Evolutionary conservation across 192 early-diverging fungal species (phyloP).

Genomic region (Podila horticola): DNA sequence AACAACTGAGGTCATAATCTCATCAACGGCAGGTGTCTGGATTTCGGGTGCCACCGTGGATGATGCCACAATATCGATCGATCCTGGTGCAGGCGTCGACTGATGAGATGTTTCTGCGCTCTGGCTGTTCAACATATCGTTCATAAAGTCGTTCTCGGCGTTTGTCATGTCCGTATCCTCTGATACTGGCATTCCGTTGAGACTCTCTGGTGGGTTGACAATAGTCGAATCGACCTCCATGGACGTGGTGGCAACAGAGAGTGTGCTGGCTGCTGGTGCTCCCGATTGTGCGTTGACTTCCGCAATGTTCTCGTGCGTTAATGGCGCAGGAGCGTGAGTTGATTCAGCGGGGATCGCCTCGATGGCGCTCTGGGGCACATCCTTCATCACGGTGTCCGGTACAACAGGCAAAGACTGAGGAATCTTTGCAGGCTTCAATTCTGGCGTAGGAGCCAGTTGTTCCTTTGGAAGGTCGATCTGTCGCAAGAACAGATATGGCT

Average conservation of each 20-base stretch:
- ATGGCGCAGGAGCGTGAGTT: background rate
- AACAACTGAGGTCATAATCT: background rate
- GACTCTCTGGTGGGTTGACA: background rate
- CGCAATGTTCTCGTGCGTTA: background rate
- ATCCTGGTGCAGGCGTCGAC: background rate
- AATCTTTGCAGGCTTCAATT: conserved; percentile 31
- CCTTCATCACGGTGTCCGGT: background rate
- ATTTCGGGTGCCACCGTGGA: background rate
- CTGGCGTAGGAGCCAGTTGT: conserved; percentile 21
- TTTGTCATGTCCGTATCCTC: background rate
- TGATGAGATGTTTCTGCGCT: background rate
- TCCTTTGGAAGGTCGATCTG: conserved; percentile 43
- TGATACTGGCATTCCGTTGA: background rate
- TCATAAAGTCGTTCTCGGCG: background rate
- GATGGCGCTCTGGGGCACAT: too few relatives aligned
- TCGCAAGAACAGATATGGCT: conserved; percentile 27
- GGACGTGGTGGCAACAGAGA: background rate
- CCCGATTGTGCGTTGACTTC: background rate
- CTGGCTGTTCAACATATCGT: background rate
- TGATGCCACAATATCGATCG: background rate
- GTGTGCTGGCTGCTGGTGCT: background rate
- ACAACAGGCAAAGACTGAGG: conserved; percentile 11
- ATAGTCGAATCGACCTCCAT: background rate
- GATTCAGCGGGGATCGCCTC: background rate
- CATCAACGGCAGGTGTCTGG: background rate